Conservation (phyloP, 2,329 filamentous ascomycete genomes). For the Colletotrichum filicis region DNA sequence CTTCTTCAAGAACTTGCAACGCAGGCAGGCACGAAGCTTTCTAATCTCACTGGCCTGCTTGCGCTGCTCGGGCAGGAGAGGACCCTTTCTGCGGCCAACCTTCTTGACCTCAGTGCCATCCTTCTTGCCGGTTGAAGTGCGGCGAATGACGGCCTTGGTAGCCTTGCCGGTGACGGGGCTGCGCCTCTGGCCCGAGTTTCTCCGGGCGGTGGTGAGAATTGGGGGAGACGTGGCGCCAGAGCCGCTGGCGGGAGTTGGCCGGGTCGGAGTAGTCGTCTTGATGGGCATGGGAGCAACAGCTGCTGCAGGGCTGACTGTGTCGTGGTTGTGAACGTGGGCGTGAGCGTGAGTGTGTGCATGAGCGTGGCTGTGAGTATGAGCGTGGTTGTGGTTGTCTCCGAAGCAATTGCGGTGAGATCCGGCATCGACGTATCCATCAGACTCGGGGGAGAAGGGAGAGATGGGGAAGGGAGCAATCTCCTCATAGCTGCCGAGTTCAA, state of each 20-base stretch:
- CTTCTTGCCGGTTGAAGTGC: constrained; percentile 81
- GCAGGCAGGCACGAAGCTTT: constrained; percentile 91
- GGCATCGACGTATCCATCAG: constrained; percentile 77
- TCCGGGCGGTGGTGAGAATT: constrained; percentile 69
- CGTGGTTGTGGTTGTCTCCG: constrained; percentile 62
- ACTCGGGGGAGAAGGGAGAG: constrained; percentile 85
- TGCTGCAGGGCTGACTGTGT: constrained; percentile 74
- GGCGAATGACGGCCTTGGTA: constrained; percentile 86
- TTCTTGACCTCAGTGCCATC: constrained; percentile 87
- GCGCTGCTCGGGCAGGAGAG: constrained; percentile 90
- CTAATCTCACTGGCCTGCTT: constrained; percentile 97
- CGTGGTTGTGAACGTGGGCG: constrained; percentile 52
- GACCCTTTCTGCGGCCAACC: constrained; percentile 89
- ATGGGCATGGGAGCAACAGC: constrained; percentile 76
- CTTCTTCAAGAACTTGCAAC: constrained; percentile 99
- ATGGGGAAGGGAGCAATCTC: constrained; percentile 78
- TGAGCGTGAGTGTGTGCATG: constrained; percentile 47
- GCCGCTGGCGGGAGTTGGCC: constrained; percentile 70
- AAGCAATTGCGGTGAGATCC: constrained; percentile 71
- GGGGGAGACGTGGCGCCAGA: constrained; percentile 71
- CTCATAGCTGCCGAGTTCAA: constrained; percentile 83
- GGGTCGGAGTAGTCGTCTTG: constrained; percentile 69
- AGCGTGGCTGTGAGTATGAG: constrained; percentile 46
- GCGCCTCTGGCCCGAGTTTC: constrained; percentile 78
- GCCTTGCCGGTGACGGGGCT: constrained; percentile 81